Evolutionary conservation across 495 filamentous ascomycete species (phyloP), one percentile per base, ranked within the genome.

Genomic region (Penicillium argentinense): DNA sequence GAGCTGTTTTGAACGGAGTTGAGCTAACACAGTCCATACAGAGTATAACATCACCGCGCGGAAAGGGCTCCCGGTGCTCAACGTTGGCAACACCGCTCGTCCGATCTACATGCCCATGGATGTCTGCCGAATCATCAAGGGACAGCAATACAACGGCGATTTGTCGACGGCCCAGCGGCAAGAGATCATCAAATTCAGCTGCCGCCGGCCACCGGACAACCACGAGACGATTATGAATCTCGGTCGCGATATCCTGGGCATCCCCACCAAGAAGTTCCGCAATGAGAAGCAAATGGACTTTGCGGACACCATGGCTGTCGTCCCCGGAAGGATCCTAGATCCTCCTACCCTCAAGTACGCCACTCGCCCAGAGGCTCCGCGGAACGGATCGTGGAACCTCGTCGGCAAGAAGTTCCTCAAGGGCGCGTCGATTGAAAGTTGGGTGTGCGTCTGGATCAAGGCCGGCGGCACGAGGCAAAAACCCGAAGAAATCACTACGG

Each of bases 41-140:
- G 57, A n/a, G 2, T 55, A 63, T 39, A 39, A 52, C 0, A 42
- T 45, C 2, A 11, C 6, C 0, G n/a, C 47, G 24, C 42, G 13
- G 6, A n/a, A 17, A 1, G 3, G 9, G 9, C 47, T 4, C 21
- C 86, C 87, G 0, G 69, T 90, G 9, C 62, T 95, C 49, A 89
- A 92, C 51, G 69, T 84, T 21, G 87, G 87, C 0, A 81, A 59
- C 11, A 44, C 19, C 0, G 50, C 64, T 0, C 72, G 67, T 18
- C 82, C 87, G 0, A 62, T 63, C 7, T 91, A 84, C 49, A 52
- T 87, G 39, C 81, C 87, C 1, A 66, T 78, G 0, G 85, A 92
- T 46, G 54, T 84, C 2, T 80, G 80, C 54, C 51, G 49, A 1
- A 72, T 91, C 4, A 45, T 82, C 2, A 74, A 75, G 1, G 88